These are phyloP conservation scores for Aureobasidium sp. DNA, from an alignment of 2,329 filamentous ascomycete genomes.

Conservation along the genomic window DNA sequence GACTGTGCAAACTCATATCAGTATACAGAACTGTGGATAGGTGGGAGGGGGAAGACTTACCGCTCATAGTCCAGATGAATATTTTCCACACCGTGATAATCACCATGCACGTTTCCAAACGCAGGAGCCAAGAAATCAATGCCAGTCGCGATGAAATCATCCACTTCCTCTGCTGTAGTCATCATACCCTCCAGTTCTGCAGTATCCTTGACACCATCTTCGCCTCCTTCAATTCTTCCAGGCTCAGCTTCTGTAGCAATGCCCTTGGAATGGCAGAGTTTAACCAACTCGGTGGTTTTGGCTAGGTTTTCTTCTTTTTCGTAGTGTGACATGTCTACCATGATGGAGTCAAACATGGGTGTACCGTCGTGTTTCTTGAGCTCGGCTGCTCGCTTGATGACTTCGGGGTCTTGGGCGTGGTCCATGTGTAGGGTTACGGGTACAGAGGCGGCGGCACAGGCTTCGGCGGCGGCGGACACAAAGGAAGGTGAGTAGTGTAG, in stretches of 20 bases:
- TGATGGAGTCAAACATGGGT: conserved; percentile 59
- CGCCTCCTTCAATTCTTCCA: conserved; percentile 62
- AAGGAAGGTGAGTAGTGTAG: conserved; percentile 53
- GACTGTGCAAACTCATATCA: conserved; percentile 14
- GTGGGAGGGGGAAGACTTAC: conserved; percentile 12
- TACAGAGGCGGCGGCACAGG: conserved; percentile 32
- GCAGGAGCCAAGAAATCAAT: conserved; percentile 68
- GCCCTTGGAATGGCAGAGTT: conserved; percentile 54
- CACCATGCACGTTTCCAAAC: conserved; percentile 69
- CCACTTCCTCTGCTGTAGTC: conserved; percentile 60
- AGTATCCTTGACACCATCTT: conserved; percentile 65
- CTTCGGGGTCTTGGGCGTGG: conserved; percentile 36
- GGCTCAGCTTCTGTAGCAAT: conserved; percentile 66
- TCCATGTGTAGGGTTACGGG: conserved; percentile 39
- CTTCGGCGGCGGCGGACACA: conserved; percentile 38
- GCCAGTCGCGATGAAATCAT: conserved; percentile 61
- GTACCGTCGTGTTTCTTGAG: conserved; percentile 21
- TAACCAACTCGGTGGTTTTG: conserved; percentile 53
- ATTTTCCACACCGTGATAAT: conserved; percentile 62
- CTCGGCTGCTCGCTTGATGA: conserved; percentile 32
- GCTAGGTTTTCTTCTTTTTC: conserved; percentile 62
- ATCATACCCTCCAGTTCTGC: conserved; percentile 53
- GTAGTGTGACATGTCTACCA: conserved; percentile 70
- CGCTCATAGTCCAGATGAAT: conserved; percentile 51
- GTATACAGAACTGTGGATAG: background rate